These are phyloP conservation scores for Phyllosticta capitalensis DNA, from an alignment of 2,329 filamentous ascomycete species.

Conservation along the genomic window DNA sequence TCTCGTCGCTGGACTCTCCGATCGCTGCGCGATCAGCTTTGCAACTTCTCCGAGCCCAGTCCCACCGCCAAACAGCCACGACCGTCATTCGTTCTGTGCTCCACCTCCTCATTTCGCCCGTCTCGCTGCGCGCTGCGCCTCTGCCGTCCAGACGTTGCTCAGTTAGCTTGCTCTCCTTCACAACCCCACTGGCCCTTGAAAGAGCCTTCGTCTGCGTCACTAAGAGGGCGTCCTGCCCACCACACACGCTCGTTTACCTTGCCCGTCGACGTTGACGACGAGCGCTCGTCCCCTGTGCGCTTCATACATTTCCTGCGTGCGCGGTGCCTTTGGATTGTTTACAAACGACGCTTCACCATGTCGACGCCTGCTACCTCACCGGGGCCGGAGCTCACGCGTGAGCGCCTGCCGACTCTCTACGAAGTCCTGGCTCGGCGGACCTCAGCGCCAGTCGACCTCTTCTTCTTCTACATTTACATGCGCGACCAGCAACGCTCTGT, in stretches of 20 bases:
- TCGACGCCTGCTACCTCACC: constrained; percentile 10
- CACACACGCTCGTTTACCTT: neutral
- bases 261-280: neutral
- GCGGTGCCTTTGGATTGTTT: neutral
- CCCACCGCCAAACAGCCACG: constrained; percentile 6
- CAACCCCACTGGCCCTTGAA: neutral
- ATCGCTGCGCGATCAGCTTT: neutral
- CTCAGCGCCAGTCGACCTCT: constrained; percentile 90
- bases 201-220: neutral
- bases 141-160: neutral
- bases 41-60: constrained; percentile 2
- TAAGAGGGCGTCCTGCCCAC: neutral
- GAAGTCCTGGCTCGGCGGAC: constrained; percentile 92
- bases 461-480: constrained; percentile 99
- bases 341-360: neutral
- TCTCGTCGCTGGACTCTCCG: neutral
- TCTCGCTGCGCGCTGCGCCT: neutral
- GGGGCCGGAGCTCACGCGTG: constrained; percentile 43
- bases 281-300: neutral
- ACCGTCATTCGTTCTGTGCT: constrained; percentile 11
- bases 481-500: constrained; percentile 95
- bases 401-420: constrained; percentile 85
- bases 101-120: constrained; percentile 9
- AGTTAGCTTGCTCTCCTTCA: neutral
- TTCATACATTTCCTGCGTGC: neutral